Percentiles rank a stretch among this genome's conserved stretches.
phyloP scores from a whole-genome alignment of 768 basidiomycete species.

The Tricholoma terreum region DNA sequence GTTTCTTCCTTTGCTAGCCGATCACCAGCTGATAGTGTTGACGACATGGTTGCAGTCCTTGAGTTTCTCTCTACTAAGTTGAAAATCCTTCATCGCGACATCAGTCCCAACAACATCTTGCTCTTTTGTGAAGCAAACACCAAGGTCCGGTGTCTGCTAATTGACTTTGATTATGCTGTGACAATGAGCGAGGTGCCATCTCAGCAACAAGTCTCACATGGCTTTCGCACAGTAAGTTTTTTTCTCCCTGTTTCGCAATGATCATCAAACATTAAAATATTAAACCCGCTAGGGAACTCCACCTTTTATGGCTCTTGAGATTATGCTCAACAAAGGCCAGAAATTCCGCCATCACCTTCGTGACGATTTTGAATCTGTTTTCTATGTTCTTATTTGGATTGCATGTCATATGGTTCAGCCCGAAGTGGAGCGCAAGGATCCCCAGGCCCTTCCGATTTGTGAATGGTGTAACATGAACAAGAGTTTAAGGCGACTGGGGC shows the following conservation, averaged over 20 bases:
- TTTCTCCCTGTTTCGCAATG: too few species aligned
- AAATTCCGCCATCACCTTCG: background rate
- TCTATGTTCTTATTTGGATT: background rate
- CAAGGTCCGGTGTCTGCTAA: background rate
- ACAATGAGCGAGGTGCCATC: too few species aligned
- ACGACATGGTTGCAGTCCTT: too few species aligned
- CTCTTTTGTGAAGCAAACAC: background rate
- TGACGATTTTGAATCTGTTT: background rate
- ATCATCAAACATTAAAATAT: too few species aligned
- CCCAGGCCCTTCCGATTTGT: background rate
- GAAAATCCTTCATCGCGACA: background rate
- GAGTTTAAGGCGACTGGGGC: background rate
- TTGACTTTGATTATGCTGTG: background rate
- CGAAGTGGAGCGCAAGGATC: background rate
- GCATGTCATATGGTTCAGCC: background rate
- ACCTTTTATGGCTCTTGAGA: background rate
- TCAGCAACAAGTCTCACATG: background rate
- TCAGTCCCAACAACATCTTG: background rate
- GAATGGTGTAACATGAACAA: background rate
- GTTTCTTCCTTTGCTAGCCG: too few species aligned
- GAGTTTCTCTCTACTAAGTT: background rate
- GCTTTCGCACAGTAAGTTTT: background rate
- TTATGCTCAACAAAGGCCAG: background rate
- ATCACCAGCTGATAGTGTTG: too few species aligned
- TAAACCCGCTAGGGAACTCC: background rate